These are phyloP conservation scores for Lentinula raphanica DNA, from an alignment of 768 basidiomycete species.

Conservation along the genomic window DNA sequence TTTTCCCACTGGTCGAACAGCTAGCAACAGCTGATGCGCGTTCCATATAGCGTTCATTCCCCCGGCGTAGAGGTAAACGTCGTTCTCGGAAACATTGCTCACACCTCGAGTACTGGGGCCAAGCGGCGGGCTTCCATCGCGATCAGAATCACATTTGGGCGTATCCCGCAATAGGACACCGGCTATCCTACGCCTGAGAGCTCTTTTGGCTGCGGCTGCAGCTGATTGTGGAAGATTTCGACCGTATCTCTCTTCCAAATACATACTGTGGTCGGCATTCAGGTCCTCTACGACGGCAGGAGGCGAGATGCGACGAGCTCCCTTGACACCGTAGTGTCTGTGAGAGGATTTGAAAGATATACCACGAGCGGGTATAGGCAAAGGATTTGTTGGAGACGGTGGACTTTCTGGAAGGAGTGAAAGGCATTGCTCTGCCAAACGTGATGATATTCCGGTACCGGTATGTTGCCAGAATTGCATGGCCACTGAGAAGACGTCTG, in stretches of 20 bases:
- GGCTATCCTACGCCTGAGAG: constrained; percentile 83
- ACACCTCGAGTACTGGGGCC: constrained; percentile 70
- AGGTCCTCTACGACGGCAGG: constrained; percentile 37
- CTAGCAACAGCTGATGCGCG: constrained; percentile 68
- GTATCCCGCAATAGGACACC: constrained; percentile 71
- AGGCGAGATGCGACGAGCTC: constrained; percentile 10
- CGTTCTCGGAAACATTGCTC: constrained; percentile 67
- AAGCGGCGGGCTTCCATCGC: constrained; percentile 38
- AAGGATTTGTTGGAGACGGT: constrained; percentile 24
- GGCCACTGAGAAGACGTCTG: constrained; percentile 54
- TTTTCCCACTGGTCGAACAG: constrained; percentile 55
- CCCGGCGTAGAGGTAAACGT: constrained; percentile 81
- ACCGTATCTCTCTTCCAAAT: constrained; percentile 93
- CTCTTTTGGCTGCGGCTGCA: constrained; percentile 78
- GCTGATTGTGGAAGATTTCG: constrained; percentile 76
- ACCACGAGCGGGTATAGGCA: constrained; percentile 20
- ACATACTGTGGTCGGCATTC: constrained; percentile 58
- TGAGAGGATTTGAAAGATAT: constrained; percentile 42
- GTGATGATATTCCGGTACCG: constrained; percentile 84
- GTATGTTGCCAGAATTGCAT: constrained; percentile 97
- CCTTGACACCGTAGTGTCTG: constrained; percentile 52
- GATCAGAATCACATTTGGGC: constrained; percentile 35
- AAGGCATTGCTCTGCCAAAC: constrained; percentile 80
- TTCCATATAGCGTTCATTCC: constrained; percentile 97
- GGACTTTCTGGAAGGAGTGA: constrained; percentile 52